Base-by-base conservation (phyloP, 2,329 filamentous ascomycete genomes). In the Fusarium drepaniforme region DNA sequence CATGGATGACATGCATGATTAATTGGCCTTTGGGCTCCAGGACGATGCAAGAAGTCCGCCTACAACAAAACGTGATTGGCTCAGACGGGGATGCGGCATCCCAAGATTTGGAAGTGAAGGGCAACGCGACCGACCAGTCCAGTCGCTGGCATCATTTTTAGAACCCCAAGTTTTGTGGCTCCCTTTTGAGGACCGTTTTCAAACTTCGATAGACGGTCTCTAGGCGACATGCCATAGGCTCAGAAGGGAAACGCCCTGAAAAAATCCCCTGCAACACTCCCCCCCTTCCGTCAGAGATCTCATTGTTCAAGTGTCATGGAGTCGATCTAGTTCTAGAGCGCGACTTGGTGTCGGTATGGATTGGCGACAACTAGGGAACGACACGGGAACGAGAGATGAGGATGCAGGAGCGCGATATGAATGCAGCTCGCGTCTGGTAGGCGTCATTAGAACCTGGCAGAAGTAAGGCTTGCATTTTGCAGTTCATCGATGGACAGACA, bases 1-100 rank as follows among this genome's bases (percentile, higher is more conserved):
- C 70, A 76, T 74, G 70, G 44, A 73, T 78, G 75, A 78, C 77
- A 79, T 78, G 77, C 77, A 77, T 78, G 71, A 67, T 78, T 77
- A 77, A 74, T 75, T 79, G 75, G 73, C 61, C 66, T 72, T 65
- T 51, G 46, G 70, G 72, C 30, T 68, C 67, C 44, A 65, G 51
- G 62, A 51, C 62, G 68, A 69, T 74, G 63, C 61, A 70, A 66
- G 46, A 51, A 58, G 67, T 18, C 66, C 66, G 68, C 9, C 64
- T 62, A 71, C 25, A 15, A 25, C 28, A 69, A 23, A 37, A 65
- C 56, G 11, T 72, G 71, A 78, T 78, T 78, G 77, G 77, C 38
- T 28, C 25, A 68, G 57, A 58, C 56, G 64, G 58, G 49, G 53
- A 70, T 72, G 72, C 61, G 57, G 72, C 66, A 70, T 64, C 64